These are phyloP conservation scores for Punctularia strigosozonata DNA, from an alignment of 768 basidiomycete species.

Conservation along the genomic window DNA sequence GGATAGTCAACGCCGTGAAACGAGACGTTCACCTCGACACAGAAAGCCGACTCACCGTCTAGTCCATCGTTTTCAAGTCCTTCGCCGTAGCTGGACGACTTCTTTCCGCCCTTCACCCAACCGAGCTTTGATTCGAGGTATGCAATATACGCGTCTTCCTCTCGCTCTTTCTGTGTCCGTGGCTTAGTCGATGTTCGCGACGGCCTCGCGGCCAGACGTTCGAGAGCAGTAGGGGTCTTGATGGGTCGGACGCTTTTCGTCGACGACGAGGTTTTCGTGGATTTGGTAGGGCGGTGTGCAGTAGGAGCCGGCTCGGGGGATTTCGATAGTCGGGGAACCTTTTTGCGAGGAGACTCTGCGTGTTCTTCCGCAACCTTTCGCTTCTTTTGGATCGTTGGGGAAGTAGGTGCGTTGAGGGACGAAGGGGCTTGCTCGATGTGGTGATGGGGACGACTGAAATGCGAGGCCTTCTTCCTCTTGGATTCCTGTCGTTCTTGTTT, in stretches of 20 bases:
- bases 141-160: constrained; percentile 80
- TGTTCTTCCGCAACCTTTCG: constrained; percentile 12
- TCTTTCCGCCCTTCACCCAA: constrained; percentile 25
- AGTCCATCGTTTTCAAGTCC: constrained; percentile 66
- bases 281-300: not conserved
- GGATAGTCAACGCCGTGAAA: constrained; percentile 1
- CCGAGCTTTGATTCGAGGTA: constrained; percentile 75
- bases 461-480: constrained; percentile 54
- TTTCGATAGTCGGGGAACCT: constrained; percentile 1
- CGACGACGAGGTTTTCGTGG: constrained; percentile 3
- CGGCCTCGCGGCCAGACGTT: constrained; percentile 16
- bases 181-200: constrained; percentile 16
- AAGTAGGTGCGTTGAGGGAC: constrained; percentile 29
- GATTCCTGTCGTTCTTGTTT: constrained; percentile 47
- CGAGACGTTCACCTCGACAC: not conserved
- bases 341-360: not conserved
- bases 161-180: constrained; percentile 38
- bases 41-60: constrained; percentile 43
- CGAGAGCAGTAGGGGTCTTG: constrained; percentile 19
- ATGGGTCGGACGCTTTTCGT: constrained; percentile 5
- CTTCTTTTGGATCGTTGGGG: constrained; percentile 41
- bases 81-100: constrained; percentile 29
- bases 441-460: constrained; percentile 27
- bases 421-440: constrained; percentile 22
- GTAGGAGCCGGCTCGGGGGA: not conserved